Conservation (phyloP, 2,329 filamentous ascomycete genomes). For the Chlorencoelia australis region DNA sequence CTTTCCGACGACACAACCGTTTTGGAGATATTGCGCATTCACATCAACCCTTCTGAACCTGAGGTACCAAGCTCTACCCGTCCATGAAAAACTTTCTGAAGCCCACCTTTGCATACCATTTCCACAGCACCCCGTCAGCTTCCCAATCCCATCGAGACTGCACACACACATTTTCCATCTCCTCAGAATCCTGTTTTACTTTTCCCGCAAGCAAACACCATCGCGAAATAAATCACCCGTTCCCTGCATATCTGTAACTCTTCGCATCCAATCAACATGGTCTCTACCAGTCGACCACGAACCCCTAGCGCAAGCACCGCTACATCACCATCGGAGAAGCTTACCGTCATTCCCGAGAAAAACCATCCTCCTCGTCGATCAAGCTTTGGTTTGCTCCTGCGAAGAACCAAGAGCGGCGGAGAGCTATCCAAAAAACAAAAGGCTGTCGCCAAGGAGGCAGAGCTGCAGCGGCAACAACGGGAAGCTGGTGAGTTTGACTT, state of each 20-base stretch:
- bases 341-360: conserved; percentile 29
- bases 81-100: no score
- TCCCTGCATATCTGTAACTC: conserved; percentile 19
- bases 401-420: conserved; percentile 58
- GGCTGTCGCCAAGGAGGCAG: conserved; percentile 35
- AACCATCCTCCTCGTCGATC: conserved; percentile 32
- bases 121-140: no score
- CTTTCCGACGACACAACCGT: no score
- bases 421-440: conserved; percentile 53
- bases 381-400: conserved; percentile 49
- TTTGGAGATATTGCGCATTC: no score
- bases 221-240: conserved; percentile 3
- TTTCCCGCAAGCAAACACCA: no score
- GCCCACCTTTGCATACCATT: no score
- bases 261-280: conserved; percentile 20
- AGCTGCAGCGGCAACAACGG: conserved; percentile 43
- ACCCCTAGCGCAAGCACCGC: conserved; percentile 24
- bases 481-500: no score
- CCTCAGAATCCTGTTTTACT: no score
- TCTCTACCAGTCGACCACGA: conserved; percentile 28
- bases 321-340: conserved; percentile 26
- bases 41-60: no score
- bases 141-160: no score
- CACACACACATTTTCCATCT: no score
- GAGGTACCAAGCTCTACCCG: no score